Evolutionary conservation across 108 stramenopile genomes (phyloP), one percentile per base, ranked within the genome.

Genomic region (Pinguiococcus pyrenoidosus): DNA sequence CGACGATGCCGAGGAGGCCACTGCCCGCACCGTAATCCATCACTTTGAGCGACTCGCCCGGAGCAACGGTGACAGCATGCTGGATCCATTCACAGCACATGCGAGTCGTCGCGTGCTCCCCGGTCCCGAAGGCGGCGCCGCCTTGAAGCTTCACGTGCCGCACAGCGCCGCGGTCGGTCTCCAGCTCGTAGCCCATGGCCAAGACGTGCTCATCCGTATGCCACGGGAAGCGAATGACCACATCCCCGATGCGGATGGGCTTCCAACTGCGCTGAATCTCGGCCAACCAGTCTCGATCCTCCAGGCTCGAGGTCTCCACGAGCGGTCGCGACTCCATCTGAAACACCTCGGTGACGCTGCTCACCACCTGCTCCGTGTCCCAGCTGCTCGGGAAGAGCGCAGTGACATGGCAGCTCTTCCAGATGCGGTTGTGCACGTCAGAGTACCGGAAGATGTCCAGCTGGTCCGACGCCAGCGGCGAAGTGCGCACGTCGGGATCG

Each of bases 81-180:
- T 25, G 37, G 20, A 53, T 22, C 24, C 20, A 53, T 20, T 37
- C 29, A 22, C 22, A 24, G 52, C 52, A 53, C 25, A 53, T 20
- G 12, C 52, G 39, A 5, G 41, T 53, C 18, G 52, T 53, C 18
- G 37, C 39, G 26, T 53, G 52, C 10, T 53, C 52, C 14, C 52
- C 52, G 10, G 52, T 53, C 12, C 52, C 52, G 28, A 53, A 53
- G 1, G 52, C 52, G 4, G 49, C 49, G 25, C 49, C 49, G 12
- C 49, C 49, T 28, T 50, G 33, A 14, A 50, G 20, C 17, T 5
- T 1, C 5, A 38, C 5, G 5, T 38, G 17, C n/a, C n/a, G n/a
- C n/a, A n/a, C n/a, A n/a, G n/a, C n/a, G n/a, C n/a, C n/a, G n/a
- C n/a, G n/a, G n/a, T n/a, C n/a, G n/a, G n/a, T n/a, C n/a, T n/a